These are phyloP conservation scores for Gonium pectorale DNA, from an alignment of 139 green algal genomes.

Conservation along the genomic window DNA sequence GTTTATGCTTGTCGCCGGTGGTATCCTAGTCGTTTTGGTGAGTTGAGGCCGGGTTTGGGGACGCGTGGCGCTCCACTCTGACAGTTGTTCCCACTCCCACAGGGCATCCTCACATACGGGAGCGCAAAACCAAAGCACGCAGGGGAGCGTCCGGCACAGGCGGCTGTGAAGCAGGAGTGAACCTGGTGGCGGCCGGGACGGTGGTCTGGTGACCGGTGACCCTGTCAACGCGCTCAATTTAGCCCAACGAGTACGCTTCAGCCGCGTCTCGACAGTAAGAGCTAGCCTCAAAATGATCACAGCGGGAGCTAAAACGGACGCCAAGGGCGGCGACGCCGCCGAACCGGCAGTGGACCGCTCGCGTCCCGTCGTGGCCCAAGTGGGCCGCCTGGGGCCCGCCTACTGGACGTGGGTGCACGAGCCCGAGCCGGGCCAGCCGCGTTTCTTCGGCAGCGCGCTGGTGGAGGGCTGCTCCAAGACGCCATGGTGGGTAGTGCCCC, in stretches of 20 bases:
- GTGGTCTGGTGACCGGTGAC: not conserved
- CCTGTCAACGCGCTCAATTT: not conserved
- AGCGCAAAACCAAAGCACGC: not conserved
- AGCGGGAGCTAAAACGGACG: not conserved
- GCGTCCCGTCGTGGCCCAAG: constrained; percentile 64
- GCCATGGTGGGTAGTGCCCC: constrained; percentile 90
- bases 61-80: not conserved
- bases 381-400: constrained; percentile 68
- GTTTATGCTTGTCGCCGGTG: constrained; percentile 13
- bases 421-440: constrained; percentile 76
- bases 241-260: not conserved
- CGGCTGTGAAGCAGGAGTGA: constrained; percentile 12
- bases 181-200: not conserved
- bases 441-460: constrained; percentile 81
- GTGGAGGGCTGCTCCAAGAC: constrained; percentile 81
- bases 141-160: not conserved
- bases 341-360: not conserved
- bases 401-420: constrained; percentile 90
- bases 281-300: not conserved
- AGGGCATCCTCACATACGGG: constrained; percentile 14
- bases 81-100: not conserved
- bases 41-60: not conserved
- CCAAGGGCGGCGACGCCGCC: not conserved
- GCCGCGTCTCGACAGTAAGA: not conserved
- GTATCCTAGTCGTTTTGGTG: constrained; percentile 27